phyloP scores from a whole-genome alignment of 352 stramenopile species.

The Thalassiosira allenii region DNA sequence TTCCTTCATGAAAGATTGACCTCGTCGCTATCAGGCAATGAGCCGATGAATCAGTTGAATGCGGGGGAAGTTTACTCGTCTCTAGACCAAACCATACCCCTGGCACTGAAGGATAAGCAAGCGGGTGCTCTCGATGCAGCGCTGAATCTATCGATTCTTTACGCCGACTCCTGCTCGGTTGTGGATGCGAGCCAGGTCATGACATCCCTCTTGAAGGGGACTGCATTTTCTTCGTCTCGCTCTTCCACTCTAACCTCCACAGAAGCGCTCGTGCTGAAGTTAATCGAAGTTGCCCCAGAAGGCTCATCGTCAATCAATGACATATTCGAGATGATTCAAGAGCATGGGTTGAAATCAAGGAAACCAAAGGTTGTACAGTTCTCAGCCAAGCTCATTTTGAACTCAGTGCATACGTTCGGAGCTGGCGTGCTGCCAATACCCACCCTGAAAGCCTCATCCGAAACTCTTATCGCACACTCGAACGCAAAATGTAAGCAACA shows the following conservation, averaged over 20 bases:
- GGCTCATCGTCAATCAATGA: conserved; percentile 66
- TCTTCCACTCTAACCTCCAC: conserved; percentile 66
- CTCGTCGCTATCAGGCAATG: conserved; percentile 25
- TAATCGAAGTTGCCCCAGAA: conserved; percentile 79
- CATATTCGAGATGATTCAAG: conserved; percentile 74
- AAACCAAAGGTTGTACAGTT: conserved; percentile 85
- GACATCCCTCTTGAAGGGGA: conserved; percentile 72
- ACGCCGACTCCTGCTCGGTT: conserved; percentile 67
- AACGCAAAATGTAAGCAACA: too few species aligned
- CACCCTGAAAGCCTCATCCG: conserved; percentile 64
- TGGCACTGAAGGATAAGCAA: conserved; percentile 79
- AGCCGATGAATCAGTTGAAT: conserved; percentile 60
- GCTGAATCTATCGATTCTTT: conserved; percentile 68
- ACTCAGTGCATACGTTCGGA: conserved; percentile 75
- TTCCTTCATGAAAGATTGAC: conserved; percentile 65
- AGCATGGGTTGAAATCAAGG: conserved; percentile 75
- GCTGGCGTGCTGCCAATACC: conserved; percentile 68
- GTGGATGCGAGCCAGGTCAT: conserved; percentile 67
- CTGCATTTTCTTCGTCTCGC: conserved; percentile 77
- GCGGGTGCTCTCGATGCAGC: conserved; percentile 77
- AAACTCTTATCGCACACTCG: conserved; percentile 64
- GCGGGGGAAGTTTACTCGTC: conserved; percentile 47
- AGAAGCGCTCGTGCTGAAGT: conserved; percentile 73
- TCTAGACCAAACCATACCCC: conserved; percentile 62
- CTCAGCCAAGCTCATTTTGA: conserved; percentile 71